Evolutionary conservation across 202 grass and related monocot genomes (phyloP).

Genomic region (Panicum virgatum): DNA sequence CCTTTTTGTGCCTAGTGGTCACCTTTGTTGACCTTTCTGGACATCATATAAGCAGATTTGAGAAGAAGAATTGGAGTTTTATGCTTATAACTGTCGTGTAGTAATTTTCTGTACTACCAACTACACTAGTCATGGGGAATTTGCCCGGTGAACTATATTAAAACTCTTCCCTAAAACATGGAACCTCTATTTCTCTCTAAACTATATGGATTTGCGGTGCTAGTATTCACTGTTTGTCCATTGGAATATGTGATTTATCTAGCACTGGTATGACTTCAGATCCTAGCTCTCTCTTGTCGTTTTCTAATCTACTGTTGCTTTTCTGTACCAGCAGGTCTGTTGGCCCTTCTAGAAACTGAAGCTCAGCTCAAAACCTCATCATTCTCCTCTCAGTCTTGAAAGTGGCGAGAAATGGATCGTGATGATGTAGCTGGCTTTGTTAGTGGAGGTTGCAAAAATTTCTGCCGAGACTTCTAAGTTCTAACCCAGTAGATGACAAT

Average conservation of each 20-base stretch:
- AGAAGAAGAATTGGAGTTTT: not conserved
- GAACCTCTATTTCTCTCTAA: not conserved
- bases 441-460: slow-evolving; percentile 56
- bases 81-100: not conserved
- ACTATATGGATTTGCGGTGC: not conserved
- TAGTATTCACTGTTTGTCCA: not conserved
- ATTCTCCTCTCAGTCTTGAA: slow-evolving; percentile 36
- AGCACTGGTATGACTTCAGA: not conserved
- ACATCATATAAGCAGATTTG: not conserved
- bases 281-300: not conserved
- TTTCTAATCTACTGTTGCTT: slow-evolving; percentile 11
- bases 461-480: slow-evolving; percentile 39
- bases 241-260: not conserved
- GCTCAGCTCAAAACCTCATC: slow-evolving; percentile 11
- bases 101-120: not conserved
- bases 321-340: not conserved
- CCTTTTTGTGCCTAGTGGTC: not conserved
- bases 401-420: slow-evolving; percentile 62
- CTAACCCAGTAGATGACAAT: slow-evolving; percentile 36
- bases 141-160: not conserved
- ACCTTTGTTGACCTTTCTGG: not conserved
- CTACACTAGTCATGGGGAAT: not conserved
- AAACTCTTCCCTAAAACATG: not conserved
- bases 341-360: slow-evolving; percentile 20
- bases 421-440: slow-evolving; percentile 65